Evolutionary conservation across 768 basidiomycete genomes (phyloP), one percentile per base, ranked within the genome.

Genomic region (Boletus coccyginus): DNA sequence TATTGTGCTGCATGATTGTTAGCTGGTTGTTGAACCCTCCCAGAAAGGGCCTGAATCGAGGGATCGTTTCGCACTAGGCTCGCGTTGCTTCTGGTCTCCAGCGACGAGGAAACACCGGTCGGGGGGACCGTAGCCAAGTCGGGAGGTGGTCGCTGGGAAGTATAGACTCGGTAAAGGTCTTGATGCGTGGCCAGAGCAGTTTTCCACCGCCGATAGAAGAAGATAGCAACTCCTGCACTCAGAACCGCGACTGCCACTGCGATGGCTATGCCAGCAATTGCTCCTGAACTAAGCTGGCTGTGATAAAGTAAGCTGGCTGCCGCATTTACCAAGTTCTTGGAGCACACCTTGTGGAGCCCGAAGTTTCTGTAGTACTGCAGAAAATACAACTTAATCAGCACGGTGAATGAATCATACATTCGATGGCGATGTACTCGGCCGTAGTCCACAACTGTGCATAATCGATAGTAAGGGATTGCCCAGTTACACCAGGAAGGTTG

Each of bases 151-250:
- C 55, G 59, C n/a, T 62, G 64, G 5, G 56, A 45, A 6, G 58
- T 47, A 41, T 57, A 47, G 36, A 44, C 32, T 41, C 60, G 53
- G 41, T 63, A 60, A 8, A 59, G 42, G 40, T 59, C 56, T 4
- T 50, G 45, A n/a, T 62, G 63, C 21, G 52, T 40, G 24, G 57
- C 52, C 31, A 64, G n/a, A 2, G 59, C 59, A 17, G 61, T 59
- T 57, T 58, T 73, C 69, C 69, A 73, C 9, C 66, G 65, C 33
- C 62, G 57, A 33, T 67, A 73, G 38, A 68, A 72, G 50, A 70
- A 53, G 41, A 66, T 9, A 5, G 68, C 64, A 14, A 42, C 56
- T 10, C 46, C 60, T 2, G 50, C 50, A 29, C 58, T 41, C 11
- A 61, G 21, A 19, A 64, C 8, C 24, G 66, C 68, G 6, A 42